Evolutionary conservation across 2,329 filamentous ascomycete species (phyloP).

Genomic region (Venturia carpophila): DNA sequence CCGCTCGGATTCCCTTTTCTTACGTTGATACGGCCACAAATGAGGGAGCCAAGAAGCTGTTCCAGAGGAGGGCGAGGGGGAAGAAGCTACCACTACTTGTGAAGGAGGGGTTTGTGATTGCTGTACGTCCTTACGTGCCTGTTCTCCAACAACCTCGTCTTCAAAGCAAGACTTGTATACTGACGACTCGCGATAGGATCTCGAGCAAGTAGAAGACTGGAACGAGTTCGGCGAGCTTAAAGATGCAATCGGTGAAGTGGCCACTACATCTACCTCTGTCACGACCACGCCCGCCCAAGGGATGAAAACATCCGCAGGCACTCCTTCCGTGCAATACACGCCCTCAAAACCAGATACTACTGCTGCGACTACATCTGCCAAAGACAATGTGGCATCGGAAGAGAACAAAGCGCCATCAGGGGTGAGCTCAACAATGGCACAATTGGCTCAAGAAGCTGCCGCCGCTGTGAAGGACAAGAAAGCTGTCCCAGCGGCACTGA

Average conservation of each 20-base stretch:
- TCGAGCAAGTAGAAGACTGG: conserved; percentile 95
- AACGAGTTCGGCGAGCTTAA: conserved; percentile 97
- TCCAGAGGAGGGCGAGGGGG: conserved; percentile 75
- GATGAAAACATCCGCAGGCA: conserved; percentile 3
- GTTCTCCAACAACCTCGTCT: not conserved
- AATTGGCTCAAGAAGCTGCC: conserved; percentile 16
- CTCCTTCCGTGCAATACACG: conserved; percentile 2
- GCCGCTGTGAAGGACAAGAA: conserved; percentile 13
- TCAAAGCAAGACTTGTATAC: not conserved
- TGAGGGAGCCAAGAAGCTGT: conserved; percentile 79
- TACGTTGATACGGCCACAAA: conserved; percentile 87
- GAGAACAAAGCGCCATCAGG: conserved; percentile 14
- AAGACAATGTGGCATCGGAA: conserved; percentile 1
- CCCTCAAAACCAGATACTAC: conserved; percentile 9
- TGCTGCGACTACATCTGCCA: not conserved
- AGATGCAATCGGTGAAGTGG: conserved; percentile 58
- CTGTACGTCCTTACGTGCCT: not conserved
- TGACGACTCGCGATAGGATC: conserved; percentile 51
- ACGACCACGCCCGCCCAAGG: conserved; percentile 28
- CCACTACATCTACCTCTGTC: conserved; percentile 20
- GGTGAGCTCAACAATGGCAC: conserved; percentile 8
- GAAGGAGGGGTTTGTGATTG: conserved; percentile 60
- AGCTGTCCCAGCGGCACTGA: conserved; percentile 3
- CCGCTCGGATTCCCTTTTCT: conserved; percentile 89
- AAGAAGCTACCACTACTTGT: conserved; percentile 85